Percentiles rank a stretch among this genome's conserved stretches.
Evolutionary conservation across 768 basidiomycete species (phyloP).

Genomic region (Lyophyllum shimeji): DNA sequence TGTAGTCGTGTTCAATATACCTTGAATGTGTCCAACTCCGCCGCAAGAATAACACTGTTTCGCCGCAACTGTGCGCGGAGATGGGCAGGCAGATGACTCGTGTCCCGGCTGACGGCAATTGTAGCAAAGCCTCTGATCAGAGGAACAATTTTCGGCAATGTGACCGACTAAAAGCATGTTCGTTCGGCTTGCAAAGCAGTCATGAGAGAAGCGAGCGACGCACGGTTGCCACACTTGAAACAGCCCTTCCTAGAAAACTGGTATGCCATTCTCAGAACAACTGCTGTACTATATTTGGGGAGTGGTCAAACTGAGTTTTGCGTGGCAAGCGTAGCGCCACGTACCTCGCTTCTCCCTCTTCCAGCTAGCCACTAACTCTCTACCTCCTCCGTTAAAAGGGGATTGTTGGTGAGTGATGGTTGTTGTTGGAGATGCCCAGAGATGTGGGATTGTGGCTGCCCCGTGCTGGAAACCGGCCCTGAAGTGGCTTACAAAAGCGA

Average conservation of each 20-base stretch:
- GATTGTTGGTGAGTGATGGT: conserved; percentile 39
- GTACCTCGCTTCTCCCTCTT: conserved; percentile 74
- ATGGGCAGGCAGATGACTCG: conserved; percentile 85
- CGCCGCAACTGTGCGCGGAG: conserved; percentile 76
- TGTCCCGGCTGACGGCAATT: conserved; percentile 96
- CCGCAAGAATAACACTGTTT: conserved; percentile 95
- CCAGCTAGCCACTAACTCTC: conserved; percentile 67
- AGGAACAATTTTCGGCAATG: conserved; percentile 89
- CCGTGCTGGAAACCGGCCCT: conserved; percentile 24
- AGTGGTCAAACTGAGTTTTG: background rate
- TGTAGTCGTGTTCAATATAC: conserved; percentile 20
- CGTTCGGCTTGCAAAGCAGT: conserved; percentile 1
- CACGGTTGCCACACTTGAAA: conserved; percentile 92
- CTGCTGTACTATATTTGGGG: conserved; percentile 28
- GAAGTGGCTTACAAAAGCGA: conserved; percentile 19
- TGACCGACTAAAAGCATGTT: conserved; percentile 67
- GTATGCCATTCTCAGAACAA: conserved; percentile 68
- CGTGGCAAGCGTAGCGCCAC: conserved; percentile 15
- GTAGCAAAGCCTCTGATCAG: conserved; percentile 88
- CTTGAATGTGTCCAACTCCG: conserved; percentile 86
- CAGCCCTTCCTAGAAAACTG: conserved; percentile 87
- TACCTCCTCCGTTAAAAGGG: conserved; percentile 62
- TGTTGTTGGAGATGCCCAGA: conserved; percentile 23
- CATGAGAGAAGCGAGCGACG: conserved; percentile 31
- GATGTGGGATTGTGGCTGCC: background rate